Evolutionary conservation across 2,329 filamentous ascomycete species (phyloP).

Genomic region (Trichophyton verrucosum): DNA sequence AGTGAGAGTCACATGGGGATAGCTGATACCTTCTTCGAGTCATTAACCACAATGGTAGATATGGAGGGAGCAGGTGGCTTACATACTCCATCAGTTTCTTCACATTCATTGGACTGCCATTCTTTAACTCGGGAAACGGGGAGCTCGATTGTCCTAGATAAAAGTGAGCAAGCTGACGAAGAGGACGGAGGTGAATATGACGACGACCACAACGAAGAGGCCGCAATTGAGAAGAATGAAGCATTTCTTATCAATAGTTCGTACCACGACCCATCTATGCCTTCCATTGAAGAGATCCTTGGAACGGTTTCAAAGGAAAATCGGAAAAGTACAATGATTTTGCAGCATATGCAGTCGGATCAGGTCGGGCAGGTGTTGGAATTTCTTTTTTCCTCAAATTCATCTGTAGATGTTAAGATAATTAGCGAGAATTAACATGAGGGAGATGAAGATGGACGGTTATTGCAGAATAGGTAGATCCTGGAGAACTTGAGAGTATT

Average conservation of each 20-base stretch:
- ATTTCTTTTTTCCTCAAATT: neutral
- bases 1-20: neutral
- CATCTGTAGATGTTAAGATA: constrained; percentile 4
- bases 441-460: neutral
- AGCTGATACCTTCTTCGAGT: neutral
- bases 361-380: constrained; percentile 2
- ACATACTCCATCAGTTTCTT: neutral
- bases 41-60: neutral
- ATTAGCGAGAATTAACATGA: neutral
- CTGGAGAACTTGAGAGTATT: neutral
- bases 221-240: neutral
- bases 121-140: neutral
- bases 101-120: neutral
- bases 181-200: neutral
- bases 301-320: neutral
- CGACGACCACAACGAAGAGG: neutral
- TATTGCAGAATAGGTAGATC: neutral
- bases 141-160: neutral
- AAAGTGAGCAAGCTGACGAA: neutral
- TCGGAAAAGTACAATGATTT: constrained; percentile 3
- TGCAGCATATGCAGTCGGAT: constrained; percentile 3
- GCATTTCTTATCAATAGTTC: neutral
- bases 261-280: neutral
- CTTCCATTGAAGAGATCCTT: neutral
- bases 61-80: neutral